Percentiles rank a stretch among this genome's conserved stretches.
Evolutionary conservation across 2,329 filamentous ascomycete genomes (phyloP).

Genomic region (Arthrobotrys megalospora): DNA sequence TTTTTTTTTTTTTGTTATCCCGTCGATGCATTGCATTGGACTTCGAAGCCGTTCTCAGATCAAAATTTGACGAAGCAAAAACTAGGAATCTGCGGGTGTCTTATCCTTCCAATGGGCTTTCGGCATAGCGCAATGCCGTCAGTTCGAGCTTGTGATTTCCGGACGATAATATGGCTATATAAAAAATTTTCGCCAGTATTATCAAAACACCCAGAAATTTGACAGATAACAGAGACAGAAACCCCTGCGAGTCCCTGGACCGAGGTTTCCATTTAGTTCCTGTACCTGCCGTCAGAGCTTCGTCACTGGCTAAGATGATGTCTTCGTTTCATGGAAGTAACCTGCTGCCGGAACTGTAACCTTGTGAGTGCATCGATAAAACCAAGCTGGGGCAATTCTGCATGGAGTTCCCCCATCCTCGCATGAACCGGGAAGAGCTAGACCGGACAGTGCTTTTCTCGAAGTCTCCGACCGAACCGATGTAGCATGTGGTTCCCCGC

Average conservation of each 20-base stretch:
- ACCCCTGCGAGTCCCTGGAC: constrained; percentile 38
- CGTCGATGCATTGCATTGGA: constrained; percentile 20
- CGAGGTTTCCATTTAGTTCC: constrained; percentile 40
- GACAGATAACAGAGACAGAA: constrained; percentile 40
- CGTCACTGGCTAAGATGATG: constrained; percentile 43
- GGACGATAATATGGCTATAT: constrained; percentile 17
- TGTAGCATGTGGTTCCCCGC: constrained; percentile 61
- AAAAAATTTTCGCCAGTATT: constrained; percentile 5
- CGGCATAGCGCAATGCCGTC: constrained; percentile 37
- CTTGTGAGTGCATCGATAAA: constrained; percentile 18
- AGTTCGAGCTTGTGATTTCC: constrained; percentile 51
- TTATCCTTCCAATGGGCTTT: constrained; percentile 39
- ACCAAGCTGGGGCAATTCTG: constrained; percentile 32
- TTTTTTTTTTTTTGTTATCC: constrained; percentile 7
- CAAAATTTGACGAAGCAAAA: not conserved
- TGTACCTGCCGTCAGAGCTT: constrained; percentile 55
- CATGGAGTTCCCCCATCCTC: constrained; percentile 60
- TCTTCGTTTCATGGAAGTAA: constrained; percentile 25
- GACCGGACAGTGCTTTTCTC: constrained; percentile 37
- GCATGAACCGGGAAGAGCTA: constrained; percentile 51
- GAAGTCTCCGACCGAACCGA: constrained; percentile 62
- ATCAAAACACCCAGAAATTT: not conserved
- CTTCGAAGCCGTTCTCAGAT: not conserved
- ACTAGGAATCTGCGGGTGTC: constrained; percentile 13
- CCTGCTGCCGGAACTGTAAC: constrained; percentile 37